Base-by-base conservation (phyloP, 2,329 filamentous ascomycete genomes). In the Sarocladiaceae sp. region DNA sequence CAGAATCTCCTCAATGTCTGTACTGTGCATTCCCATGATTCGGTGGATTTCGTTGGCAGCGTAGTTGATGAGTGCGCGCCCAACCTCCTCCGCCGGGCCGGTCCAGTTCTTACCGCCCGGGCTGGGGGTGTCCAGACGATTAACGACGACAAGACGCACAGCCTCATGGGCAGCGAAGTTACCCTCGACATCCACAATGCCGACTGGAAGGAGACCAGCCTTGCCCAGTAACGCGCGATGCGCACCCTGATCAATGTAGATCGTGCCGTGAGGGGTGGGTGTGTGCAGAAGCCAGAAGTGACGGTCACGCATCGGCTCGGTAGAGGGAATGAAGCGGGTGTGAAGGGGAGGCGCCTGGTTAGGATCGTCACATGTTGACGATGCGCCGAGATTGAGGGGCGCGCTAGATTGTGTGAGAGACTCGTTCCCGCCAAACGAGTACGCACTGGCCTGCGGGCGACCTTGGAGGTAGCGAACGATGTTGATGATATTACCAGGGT, bases 221-320 rank as follows among this genome's bases (percentile, higher is more conserved):
- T 95, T 95, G 58, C 83, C 81, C 13, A 81, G 69, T 3, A 97
- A 74, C 1, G 91, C 93, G 26, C 75, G 72, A 65, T 89, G 82
- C 3, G 91, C 91, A 33, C 93, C 93, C n/a, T 79, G 70, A 68
- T 98, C 93, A 55, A 98, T 94, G 67, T 88, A 97, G 20, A 98
- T 61, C 2, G 85, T 95, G 12, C 93, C 93, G 57, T 95, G 90
- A 0, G 93, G 88, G 19, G 83, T 82, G 10, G 96, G 80, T 9
- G 91, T 93, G 64, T 98, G 88, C 0, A 97, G 75, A 40, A 98
- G 82, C 93, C 93, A 98, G 73, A 98, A 97, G 60, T 93, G 89
- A 49, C 91, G 84, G 61, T 96, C 93, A 46, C 88, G 82, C 48
- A 97, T 93, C 1, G 91, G 90, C 20, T 86, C 81, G 0, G 77